Evolutionary conservation across 768 basidiomycete species (phyloP).

Genomic region (Leucosporidium yakuticum): DNA sequence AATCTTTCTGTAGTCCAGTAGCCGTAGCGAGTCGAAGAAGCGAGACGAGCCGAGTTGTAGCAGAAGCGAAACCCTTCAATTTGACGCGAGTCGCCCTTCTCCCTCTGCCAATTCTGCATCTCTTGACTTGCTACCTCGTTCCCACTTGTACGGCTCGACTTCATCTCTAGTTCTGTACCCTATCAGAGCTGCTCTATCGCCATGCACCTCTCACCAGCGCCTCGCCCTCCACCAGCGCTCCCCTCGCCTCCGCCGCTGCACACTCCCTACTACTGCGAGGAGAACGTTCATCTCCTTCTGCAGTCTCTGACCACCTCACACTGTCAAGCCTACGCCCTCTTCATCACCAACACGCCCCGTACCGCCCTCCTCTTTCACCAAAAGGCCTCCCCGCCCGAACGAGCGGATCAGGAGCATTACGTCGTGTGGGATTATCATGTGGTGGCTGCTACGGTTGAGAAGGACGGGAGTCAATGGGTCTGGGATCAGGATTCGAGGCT

Average conservation of each 20-base stretch:
- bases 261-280: constrained; percentile 33
- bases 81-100: too few relatives aligned
- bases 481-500: constrained; percentile 27
- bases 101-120: too few relatives aligned
- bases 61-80: too few relatives aligned
- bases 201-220: background rate
- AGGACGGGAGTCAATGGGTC: background rate
- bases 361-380: constrained; percentile 26
- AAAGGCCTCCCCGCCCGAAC: constrained; percentile 2
- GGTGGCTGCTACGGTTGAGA: background rate
- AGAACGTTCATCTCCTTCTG: constrained; percentile 30
- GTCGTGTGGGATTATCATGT: constrained; percentile 36
- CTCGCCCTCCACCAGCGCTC: too few relatives aligned
- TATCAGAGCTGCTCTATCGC: background rate
- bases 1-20: too few relatives aligned
- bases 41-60: background rate
- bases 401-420: constrained; percentile 6
- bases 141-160: too few relatives aligned
- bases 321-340: constrained; percentile 18
- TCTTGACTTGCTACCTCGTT: too few relatives aligned
- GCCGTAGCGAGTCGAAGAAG: background rate
- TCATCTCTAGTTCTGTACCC: too few relatives aligned
- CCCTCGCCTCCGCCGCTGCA: too few relatives aligned
- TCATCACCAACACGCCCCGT: constrained; percentile 20
- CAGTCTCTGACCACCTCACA: background rate